phyloP scores from a whole-genome alignment of 768 basidiomycete genomes.

The Pleurotus pulmonarius region DNA sequence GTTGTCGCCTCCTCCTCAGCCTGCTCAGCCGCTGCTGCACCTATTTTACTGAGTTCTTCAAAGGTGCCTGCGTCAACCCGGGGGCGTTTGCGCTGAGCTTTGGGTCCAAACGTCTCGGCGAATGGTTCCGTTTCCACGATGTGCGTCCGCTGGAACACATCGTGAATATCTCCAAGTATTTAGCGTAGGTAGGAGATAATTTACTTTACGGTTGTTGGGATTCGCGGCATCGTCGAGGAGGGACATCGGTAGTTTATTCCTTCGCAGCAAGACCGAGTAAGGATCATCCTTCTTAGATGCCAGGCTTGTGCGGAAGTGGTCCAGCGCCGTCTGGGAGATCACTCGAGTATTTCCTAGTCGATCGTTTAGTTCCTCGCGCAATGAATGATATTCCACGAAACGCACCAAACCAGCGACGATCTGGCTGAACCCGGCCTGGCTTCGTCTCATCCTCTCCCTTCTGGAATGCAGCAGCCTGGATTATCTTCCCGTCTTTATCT shows the following conservation, averaged over 20 bases:
- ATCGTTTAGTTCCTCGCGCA: too few relatives aligned
- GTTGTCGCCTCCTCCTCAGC: slow-evolving; percentile 40
- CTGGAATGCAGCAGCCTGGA: slow-evolving; percentile 92
- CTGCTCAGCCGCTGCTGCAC: slow-evolving; percentile 51
- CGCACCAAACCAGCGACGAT: slow-evolving; percentile 96
- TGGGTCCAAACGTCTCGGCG: slow-evolving; percentile 90
- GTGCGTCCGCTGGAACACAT: slow-evolving; percentile 64
- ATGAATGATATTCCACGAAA: slow-evolving; percentile 9
- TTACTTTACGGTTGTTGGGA: slow-evolving; percentile 70
- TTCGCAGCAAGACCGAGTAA: slow-evolving; percentile 88
- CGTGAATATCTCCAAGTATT: background rate
- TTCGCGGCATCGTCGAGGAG: slow-evolving; percentile 88
- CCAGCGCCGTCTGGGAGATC: slow-evolving; percentile 92
- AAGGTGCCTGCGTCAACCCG: slow-evolving; percentile 86
- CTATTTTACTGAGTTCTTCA: slow-evolving; percentile 78
- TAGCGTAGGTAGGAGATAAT: slow-evolving; percentile 18
- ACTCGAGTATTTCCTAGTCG: slow-evolving; percentile 91
- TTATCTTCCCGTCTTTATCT: slow-evolving; percentile 89
- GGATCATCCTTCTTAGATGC: slow-evolving; percentile 85
- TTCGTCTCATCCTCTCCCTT: slow-evolving; percentile 90
- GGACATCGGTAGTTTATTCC: slow-evolving; percentile 97
- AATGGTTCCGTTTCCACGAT: slow-evolving; percentile 98
- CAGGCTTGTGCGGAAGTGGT: slow-evolving; percentile 93
- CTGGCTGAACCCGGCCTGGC: slow-evolving; percentile 90
- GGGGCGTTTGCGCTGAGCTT: slow-evolving; percentile 90